Evolutionary conservation across 805 yeast species (phyloP).

Genomic region (Starmerella stellata): DNA sequence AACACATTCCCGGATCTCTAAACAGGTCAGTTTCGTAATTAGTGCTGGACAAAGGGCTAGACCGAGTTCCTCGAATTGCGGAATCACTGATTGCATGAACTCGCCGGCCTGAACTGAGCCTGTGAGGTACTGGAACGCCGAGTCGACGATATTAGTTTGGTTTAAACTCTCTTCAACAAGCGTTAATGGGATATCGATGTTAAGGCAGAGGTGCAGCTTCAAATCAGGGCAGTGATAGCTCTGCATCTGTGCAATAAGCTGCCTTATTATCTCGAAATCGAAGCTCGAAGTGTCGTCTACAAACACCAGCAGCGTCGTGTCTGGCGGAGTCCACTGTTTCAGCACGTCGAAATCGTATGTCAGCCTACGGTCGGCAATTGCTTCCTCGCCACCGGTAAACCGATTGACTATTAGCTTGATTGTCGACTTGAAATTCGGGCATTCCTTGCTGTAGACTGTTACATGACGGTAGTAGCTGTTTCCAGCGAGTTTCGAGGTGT

Average conservation of each 20-base stretch:
- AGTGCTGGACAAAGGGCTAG: conserved; percentile 4
- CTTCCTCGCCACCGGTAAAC: conserved; percentile 17
- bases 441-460: conserved; percentile 23
- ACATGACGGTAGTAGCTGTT: conserved; percentile 12
- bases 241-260: conserved; percentile 21
- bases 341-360: conserved; percentile 25
- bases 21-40: background rate
- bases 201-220: conserved; percentile 23
- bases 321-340: conserved; percentile 20
- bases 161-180: conserved; percentile 23
- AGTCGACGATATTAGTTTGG: conserved; percentile 13
- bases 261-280: conserved; percentile 19
- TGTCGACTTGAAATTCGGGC: conserved; percentile 22
- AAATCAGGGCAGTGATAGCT: conserved; percentile 19
- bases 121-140: conserved; percentile 13
- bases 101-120: conserved; percentile 5
- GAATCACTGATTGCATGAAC: conserved; percentile 6
- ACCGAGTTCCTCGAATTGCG: conserved; percentile 1
- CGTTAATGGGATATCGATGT: conserved; percentile 23
- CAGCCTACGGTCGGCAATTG: conserved; percentile 21
- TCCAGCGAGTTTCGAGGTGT: background rate
- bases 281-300: conserved; percentile 28
- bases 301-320: conserved; percentile 17
- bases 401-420: conserved; percentile 22
- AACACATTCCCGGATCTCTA: conserved; percentile 8